These are phyloP conservation scores for Peronospora farinosa DNA, from an alignment of 352 stramenopile species.

Conservation along the genomic window DNA sequence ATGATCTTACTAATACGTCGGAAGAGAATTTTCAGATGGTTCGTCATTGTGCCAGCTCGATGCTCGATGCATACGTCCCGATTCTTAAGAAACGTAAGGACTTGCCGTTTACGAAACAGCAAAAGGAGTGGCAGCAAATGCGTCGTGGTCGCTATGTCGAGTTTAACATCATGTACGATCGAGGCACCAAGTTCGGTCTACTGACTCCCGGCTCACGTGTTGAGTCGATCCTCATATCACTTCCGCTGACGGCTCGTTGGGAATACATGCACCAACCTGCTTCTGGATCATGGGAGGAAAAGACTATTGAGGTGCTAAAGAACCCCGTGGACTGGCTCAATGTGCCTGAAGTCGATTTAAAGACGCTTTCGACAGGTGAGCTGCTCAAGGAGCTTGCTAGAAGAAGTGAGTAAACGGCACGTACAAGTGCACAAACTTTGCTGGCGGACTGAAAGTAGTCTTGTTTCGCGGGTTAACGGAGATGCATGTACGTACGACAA, in stretches of 20 bases:
- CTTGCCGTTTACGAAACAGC: constrained; percentile 90
- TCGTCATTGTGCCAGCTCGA: constrained; percentile 69
- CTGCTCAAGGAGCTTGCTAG: constrained; percentile 72
- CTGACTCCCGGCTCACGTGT: constrained; percentile 94
- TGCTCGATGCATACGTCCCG: constrained; percentile 91
- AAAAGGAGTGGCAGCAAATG: constrained; percentile 98
- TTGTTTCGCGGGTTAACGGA: background rate
- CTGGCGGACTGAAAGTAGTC: background rate
- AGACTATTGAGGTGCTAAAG: constrained; percentile 91
- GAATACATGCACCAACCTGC: constrained; percentile 92
- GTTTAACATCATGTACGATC: constrained; percentile 99
- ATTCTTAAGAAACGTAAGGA: constrained; percentile 95
- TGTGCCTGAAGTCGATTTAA: constrained; percentile 62
- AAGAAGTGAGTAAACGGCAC: constrained; percentile 38
- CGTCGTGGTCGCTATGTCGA: constrained; percentile 95
- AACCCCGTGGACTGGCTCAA: constrained; percentile 93
- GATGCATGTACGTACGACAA: constrained; percentile 6
- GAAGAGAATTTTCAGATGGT: constrained; percentile 85
- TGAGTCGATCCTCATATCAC: constrained; percentile 98
- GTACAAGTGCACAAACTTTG: background rate
- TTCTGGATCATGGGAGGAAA: constrained; percentile 86
- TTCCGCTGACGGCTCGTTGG: constrained; percentile 94
- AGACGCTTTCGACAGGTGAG: constrained; percentile 63
- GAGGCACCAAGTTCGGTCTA: constrained; percentile 97
- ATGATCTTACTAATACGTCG: constrained; percentile 93